phyloP scores from a whole-genome alignment of 768 basidiomycete species.

The Agaricus bisporus region DNA sequence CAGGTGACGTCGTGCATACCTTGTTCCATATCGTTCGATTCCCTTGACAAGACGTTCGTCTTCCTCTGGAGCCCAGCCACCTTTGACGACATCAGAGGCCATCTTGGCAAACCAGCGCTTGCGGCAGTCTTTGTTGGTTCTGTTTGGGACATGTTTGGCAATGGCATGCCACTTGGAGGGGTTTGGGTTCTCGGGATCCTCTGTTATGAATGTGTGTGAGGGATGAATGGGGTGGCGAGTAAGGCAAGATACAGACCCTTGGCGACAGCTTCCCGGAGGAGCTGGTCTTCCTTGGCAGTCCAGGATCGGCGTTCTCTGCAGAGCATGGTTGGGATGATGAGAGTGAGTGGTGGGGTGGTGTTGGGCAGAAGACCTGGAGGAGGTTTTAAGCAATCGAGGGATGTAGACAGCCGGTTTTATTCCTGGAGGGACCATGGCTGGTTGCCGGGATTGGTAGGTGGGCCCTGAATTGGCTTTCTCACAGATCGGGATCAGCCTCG shows the following conservation, averaged over 20 bases:
- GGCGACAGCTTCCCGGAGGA: slow-evolving; percentile 44
- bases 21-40: slow-evolving; percentile 50
- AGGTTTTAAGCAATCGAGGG: slow-evolving; percentile 16
- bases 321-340: slow-evolving; percentile 21
- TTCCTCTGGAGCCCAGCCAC: slow-evolving; percentile 57
- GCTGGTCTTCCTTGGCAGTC: slow-evolving; percentile 47
- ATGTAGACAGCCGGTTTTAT: slow-evolving; percentile 21
- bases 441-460: slow-evolving; percentile 22
- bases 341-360: slow-evolving; percentile 16
- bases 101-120: slow-evolving; percentile 62
- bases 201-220: slow-evolving; percentile 26
- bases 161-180: slow-evolving; percentile 61
- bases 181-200: slow-evolving; percentile 50
- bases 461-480: slow-evolving; percentile 19
- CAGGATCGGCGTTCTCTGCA: slow-evolving; percentile 47
- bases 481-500: slow-evolving; percentile 30
- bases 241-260: slow-evolving; percentile 26
- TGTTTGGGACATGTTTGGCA: slow-evolving; percentile 54
- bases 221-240: slow-evolving; percentile 7
- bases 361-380: slow-evolving; percentile 10
- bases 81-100: slow-evolving; percentile 56
- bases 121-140: slow-evolving; percentile 60
- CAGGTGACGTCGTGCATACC: slow-evolving; percentile 24
- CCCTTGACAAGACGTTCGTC: slow-evolving; percentile 52
- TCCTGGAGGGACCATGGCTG: slow-evolving; percentile 13